Evolutionary conservation across 768 basidiomycete genomes (phyloP), one percentile per base, ranked within the genome.

Genomic region (Phlebiopsis flavidoalba): DNA sequence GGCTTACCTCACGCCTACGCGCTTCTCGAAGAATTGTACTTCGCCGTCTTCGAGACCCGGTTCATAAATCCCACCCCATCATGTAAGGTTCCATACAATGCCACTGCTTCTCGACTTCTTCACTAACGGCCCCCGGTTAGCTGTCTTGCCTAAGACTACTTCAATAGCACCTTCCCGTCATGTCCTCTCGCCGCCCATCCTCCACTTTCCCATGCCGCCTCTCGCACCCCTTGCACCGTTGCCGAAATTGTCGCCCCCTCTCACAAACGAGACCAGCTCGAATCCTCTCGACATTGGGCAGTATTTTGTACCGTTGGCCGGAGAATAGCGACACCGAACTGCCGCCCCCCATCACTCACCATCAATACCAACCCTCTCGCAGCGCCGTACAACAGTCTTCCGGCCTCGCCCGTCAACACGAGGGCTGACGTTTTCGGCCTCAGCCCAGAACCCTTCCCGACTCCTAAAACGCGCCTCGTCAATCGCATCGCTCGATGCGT

Each of bases 61-160:
- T 89, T 88, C 63, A 86, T 89, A 62, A 88, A 89, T 66, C 73
- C 79, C 66, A 83, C 78, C 60, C 87, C 87, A 35, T 84, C 84
- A 60, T 83, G 87, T 84, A 70, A 65, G 79, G 67, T 11, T 11
- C 45, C 5, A 10, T 45, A 40, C 14, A 8, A 35, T 35, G 22
- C 21, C 5, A 2, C 12, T 5, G 36, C 50, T 17, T n/a, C 52
- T 22, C 17, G 45, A 17, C n/a, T 60, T 45, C 63, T 51, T 45
- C 31, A 55, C 36, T 49, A 26, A 49, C 35, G 26, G 26, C 6
- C 26, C 26, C 26, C 26, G n/a, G 61, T 58, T 24, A 89, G 87
- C 87, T 61, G 75, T 89, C 51, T 74, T 89, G 56, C 86, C 87
- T 3, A n/a, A n/a, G 82, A 78, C 46, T 83, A 87, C 69, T 83